A percentile compares a stretch with the other conserved stretches of the same genome.
Conservation (phyloP, 2,329 filamentous ascomycete species). For the Neofusicoccum sp. region DNA sequence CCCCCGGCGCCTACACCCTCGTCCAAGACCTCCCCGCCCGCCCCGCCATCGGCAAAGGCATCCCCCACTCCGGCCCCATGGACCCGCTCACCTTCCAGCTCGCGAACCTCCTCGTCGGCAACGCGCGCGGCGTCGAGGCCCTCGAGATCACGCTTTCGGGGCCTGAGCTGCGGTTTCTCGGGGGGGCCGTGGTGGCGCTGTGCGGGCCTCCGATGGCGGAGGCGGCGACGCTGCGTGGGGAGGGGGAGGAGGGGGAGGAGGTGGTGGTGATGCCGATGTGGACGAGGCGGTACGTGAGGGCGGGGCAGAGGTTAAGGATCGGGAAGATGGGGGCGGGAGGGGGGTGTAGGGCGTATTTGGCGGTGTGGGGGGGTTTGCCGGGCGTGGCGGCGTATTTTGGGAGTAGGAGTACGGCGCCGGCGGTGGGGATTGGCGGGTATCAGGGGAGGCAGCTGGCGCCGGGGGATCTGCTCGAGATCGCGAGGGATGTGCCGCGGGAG, state of each 20-base stretch:
- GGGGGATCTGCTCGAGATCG: slow-evolving; percentile 53
- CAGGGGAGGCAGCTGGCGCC: slow-evolving; percentile 57
- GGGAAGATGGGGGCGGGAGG: slow-evolving; percentile 48
- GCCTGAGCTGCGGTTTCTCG: slow-evolving; percentile 57
- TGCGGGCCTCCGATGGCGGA: slow-evolving; percentile 55
- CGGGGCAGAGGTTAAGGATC: slow-evolving; percentile 54
- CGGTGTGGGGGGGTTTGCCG: slow-evolving; percentile 56
- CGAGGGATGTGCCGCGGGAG: slow-evolving; percentile 29
- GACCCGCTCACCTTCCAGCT: slow-evolving; percentile 58
- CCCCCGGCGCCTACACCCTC: slow-evolving; percentile 56
- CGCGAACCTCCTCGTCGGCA: slow-evolving; percentile 61
- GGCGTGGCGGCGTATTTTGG: slow-evolving; percentile 56
- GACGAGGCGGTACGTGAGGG: slow-evolving; percentile 50
- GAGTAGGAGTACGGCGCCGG: slow-evolving; percentile 59
- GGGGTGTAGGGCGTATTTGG: slow-evolving; percentile 59
- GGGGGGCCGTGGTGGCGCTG: slow-evolving; percentile 54
- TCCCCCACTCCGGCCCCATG: slow-evolving; percentile 62
- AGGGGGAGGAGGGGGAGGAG: no score
- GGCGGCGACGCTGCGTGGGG: slow-evolving; percentile 48
- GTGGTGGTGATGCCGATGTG: slow-evolving; percentile 53
- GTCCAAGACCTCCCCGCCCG: slow-evolving; percentile 60
- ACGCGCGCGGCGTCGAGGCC: slow-evolving; percentile 50
- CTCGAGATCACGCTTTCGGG: slow-evolving; percentile 62
- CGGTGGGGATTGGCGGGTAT: slow-evolving; percentile 58
- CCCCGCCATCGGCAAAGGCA: slow-evolving; percentile 56